Evolutionary conservation across 257 asterid genomes (phyloP).

Genomic region (Misopates orontium): DNA sequence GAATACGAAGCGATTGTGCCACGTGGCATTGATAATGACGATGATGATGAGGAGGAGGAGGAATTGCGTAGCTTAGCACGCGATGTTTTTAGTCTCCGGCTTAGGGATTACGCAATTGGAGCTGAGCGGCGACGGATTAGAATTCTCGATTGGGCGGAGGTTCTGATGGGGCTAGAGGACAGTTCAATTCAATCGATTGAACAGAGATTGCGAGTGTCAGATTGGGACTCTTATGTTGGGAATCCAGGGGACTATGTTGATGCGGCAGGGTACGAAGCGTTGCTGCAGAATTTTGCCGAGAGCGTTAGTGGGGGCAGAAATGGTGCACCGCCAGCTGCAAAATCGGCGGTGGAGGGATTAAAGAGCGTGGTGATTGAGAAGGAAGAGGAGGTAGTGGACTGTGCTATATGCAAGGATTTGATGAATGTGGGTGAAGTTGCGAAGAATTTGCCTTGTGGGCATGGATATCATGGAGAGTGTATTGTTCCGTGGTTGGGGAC

Average conservation of each 20-base stretch:
- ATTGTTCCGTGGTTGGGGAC: conserved; percentile 83
- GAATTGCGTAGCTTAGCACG: conserved; percentile 44
- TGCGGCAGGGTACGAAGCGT: conserved; percentile 82
- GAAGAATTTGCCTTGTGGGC: conserved; percentile 86
- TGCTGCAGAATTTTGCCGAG: conserved; percentile 81
- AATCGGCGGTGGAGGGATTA: conserved; percentile 60
- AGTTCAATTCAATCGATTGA: conserved; percentile 78
- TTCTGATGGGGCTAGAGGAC: conserved; percentile 83
- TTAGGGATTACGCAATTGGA: conserved; percentile 62
- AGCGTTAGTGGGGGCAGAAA: conserved; percentile 64
- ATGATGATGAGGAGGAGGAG: conserved; percentile 44
- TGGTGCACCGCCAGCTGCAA: conserved; percentile 91
- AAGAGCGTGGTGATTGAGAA: conserved; percentile 51
- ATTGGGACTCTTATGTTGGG: conserved; percentile 66
- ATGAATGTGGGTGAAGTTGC: conserved; percentile 60
- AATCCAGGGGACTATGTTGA: conserved; percentile 92
- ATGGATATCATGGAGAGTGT: conserved; percentile 84
- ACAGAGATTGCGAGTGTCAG: conserved; percentile 62
- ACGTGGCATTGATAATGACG: too few relatives aligned
- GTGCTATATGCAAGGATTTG: conserved; percentile 84
- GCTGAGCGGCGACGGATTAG: conserved; percentile 63
- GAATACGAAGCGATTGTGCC: too few relatives aligned
- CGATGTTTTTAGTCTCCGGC: conserved; percentile 57
- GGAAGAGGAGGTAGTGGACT: conserved; percentile 43
- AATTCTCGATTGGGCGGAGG: conserved; percentile 89